Evolutionary conservation across 768 basidiomycete species (phyloP).

Genomic region (Mycena kentingensis): DNA sequence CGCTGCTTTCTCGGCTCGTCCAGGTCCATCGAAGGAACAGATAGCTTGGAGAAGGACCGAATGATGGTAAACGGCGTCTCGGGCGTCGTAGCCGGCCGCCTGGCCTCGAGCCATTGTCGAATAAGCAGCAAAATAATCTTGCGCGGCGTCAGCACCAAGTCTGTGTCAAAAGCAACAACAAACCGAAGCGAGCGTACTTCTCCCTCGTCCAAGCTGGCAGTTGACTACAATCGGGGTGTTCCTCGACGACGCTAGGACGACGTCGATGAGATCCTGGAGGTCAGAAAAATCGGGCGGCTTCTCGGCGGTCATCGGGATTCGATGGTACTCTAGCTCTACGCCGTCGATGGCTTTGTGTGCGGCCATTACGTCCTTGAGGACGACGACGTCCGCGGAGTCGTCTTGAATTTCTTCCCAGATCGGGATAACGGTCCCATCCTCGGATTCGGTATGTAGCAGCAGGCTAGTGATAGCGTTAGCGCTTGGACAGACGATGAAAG

Average conservation of each 20-base stretch:
- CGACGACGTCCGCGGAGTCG: constrained; percentile 59
- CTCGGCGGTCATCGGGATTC: constrained; percentile 94
- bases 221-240: constrained; percentile 88
- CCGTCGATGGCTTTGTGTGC: constrained; percentile 46
- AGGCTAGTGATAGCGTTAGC: constrained; percentile 47
- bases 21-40: constrained; percentile 39
- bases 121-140: constrained; percentile 83
- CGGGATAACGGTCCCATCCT: constrained; percentile 86
- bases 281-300: constrained; percentile 75
- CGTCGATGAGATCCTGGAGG: constrained; percentile 74
- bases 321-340: constrained; percentile 73
- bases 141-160: background rate
- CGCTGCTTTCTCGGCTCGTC: constrained; percentile 36
- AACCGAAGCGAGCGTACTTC: constrained; percentile 90
- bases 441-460: constrained; percentile 85
- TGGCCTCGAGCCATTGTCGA: constrained; percentile 72
- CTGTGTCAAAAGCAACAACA: constrained; percentile 24
- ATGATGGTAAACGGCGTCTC: constrained; percentile 34
- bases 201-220: constrained; percentile 90
- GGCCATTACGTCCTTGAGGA: constrained; percentile 88
- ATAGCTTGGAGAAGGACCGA: constrained; percentile 49
- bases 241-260: constrained; percentile 69
- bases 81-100: constrained; percentile 39
- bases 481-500: background rate
- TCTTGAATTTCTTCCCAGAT: constrained; percentile 89